A percentile compares a stretch with the other conserved stretches of the same genome.
These are phyloP conservation scores for Berkeleyomyces rouxiae DNA, from an alignment of 2,329 filamentous ascomycete species.

Conservation along the genomic window DNA sequence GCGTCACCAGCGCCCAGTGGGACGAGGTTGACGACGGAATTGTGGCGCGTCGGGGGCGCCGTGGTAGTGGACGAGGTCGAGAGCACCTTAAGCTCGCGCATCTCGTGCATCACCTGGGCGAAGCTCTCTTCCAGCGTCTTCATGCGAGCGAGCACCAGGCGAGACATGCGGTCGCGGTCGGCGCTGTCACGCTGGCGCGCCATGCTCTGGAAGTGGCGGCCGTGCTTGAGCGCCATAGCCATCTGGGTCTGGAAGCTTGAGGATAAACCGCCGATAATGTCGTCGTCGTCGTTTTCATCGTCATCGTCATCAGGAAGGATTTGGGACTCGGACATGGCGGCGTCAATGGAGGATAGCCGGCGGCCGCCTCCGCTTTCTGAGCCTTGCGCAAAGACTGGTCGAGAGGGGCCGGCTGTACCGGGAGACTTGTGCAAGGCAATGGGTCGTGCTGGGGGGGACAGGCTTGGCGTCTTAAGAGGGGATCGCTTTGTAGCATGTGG, in stretches of 20 bases:
- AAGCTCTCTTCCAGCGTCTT: constrained; percentile 86
- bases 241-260: constrained; percentile 71
- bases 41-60: constrained; percentile 32
- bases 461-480: constrained; percentile 26
- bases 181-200: constrained; percentile 22
- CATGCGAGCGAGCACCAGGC: constrained; percentile 77
- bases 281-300: constrained; percentile 23
- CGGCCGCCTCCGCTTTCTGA: constrained; percentile 18
- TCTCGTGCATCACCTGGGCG: constrained; percentile 67
- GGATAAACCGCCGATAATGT: constrained; percentile 46
- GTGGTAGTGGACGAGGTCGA: constrained; percentile 23
- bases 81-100: constrained; percentile 42
- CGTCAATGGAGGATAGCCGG: constrained; percentile 47
- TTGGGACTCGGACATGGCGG: constrained; percentile 59
- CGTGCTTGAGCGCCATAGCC: constrained; percentile 47
- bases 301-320: constrained; percentile 30
- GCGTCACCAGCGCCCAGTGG: not conserved
- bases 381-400: not conserved
- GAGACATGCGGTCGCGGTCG: constrained; percentile 53
- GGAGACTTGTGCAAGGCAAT: constrained; percentile 28
- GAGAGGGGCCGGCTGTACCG: constrained; percentile 7
- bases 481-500: constrained; percentile 28
- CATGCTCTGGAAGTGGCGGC: constrained; percentile 34
- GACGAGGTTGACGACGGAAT: constrained; percentile 25
- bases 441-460: constrained; percentile 36